These are phyloP conservation scores for Pyrrhoderma lamaoense DNA, from an alignment of 1,284 basidiomycete species.

Conservation along the genomic window DNA sequence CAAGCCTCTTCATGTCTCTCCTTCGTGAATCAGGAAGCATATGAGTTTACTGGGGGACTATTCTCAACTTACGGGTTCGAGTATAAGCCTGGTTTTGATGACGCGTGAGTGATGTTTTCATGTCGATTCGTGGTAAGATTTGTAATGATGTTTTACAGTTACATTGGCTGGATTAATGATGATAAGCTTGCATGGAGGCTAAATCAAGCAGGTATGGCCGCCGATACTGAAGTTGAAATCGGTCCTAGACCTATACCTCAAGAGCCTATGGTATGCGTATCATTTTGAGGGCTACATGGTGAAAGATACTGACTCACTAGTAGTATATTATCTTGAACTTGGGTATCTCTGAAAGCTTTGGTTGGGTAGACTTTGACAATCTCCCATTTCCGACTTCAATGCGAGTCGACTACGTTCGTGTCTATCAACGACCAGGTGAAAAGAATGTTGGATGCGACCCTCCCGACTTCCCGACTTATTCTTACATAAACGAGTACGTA, in stretches of 20 bases:
- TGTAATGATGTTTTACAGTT: slow-evolving; percentile 58
- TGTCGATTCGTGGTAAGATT: no score
- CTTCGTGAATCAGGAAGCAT: slow-evolving; percentile 23
- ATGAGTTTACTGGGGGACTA: slow-evolving; percentile 35
- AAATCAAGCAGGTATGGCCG: slow-evolving; percentile 52
- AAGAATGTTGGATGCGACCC: slow-evolving; percentile 70
- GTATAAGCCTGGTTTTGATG: slow-evolving; percentile 52
- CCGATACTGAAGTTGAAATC: slow-evolving; percentile 50
- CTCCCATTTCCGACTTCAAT: slow-evolving; percentile 56
- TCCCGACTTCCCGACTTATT: slow-evolving; percentile 53
- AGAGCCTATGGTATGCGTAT: slow-evolving; percentile 57
- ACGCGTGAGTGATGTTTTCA: slow-evolving; percentile 35
- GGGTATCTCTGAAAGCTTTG: slow-evolving; percentile 51
- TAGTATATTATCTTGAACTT: slow-evolving; percentile 46
- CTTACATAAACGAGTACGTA: slow-evolving; percentile 44
- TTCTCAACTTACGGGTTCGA: slow-evolving; percentile 44
- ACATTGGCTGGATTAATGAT: slow-evolving; percentile 64
- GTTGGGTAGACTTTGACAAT: slow-evolving; percentile 45
- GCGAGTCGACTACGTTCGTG: slow-evolving; percentile 66
- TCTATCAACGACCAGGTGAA: slow-evolving; percentile 51
- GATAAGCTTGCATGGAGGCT: slow-evolving; percentile 59
- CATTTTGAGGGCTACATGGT: slow-evolving; percentile 2
- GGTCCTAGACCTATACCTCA: slow-evolving; percentile 56
- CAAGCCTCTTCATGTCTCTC: slow-evolving; percentile 27
- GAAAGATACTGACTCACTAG: not conserved